These are phyloP conservation scores for Stachybotrys echinatus DNA, from an alignment of 2,329 filamentous ascomycete species.

Conservation along the genomic window DNA sequence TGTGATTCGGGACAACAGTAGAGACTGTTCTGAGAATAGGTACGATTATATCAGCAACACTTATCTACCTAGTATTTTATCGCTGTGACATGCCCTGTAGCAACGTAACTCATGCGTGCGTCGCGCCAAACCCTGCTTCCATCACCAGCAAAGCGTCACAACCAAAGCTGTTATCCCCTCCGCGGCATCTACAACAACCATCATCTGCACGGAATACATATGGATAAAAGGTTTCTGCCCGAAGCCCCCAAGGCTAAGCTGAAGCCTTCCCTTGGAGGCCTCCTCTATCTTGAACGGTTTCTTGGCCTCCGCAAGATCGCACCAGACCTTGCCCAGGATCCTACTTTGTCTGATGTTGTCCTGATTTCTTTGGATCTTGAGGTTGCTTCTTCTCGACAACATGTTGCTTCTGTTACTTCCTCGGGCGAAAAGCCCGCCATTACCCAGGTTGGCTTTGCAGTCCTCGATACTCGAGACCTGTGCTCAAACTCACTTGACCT, in stretches of 20 bases:
- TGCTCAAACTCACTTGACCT: not conserved
- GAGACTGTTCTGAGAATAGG: no score
- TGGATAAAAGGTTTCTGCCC: not conserved
- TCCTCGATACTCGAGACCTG: not conserved
- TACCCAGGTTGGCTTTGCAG: not conserved
- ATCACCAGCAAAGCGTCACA: no score
- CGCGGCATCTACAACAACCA: no score
- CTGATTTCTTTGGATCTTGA: not conserved
- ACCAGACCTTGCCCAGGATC: not conserved
- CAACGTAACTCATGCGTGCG: no score
- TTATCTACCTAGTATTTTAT: no score
- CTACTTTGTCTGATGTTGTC: not conserved
- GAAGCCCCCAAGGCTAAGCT: not conserved
- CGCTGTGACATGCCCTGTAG: no score
- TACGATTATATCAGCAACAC: no score
- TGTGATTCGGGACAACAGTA: no score
- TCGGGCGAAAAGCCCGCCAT: constrained; percentile 13
- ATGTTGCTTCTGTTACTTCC: not conserved
- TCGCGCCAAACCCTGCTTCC: no score
- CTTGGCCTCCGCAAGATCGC: not conserved
- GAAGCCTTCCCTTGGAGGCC: not conserved
- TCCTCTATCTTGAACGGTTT: not conserved
- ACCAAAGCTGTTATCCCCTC: no score
- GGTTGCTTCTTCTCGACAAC: not conserved
- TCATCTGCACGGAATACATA: not conserved